Conservation (phyloP, 2,329 filamentous ascomycete genomes). For the Ramularia endophylla region DNA sequence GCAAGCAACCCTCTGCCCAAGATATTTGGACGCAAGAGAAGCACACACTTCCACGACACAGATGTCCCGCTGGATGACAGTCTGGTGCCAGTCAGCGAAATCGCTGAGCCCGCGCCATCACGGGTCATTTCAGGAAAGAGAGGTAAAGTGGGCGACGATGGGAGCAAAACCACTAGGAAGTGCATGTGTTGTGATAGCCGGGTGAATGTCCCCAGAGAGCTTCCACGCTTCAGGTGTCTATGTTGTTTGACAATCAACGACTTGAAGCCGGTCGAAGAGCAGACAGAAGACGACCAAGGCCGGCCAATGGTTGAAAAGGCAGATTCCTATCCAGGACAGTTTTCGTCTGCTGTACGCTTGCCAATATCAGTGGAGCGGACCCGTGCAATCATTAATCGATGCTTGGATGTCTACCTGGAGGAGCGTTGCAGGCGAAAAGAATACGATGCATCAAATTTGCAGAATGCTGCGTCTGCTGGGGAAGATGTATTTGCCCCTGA, state of each 20-base stretch:
- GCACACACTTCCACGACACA: conserved; percentile 37
- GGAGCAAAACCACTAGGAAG: conserved; percentile 57
- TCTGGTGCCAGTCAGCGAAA: conserved; percentile 34
- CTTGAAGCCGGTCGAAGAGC: conserved; percentile 38
- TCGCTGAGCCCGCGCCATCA: conserved; percentile 27
- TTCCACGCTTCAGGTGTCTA: conserved; percentile 73
- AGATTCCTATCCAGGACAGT: conserved; percentile 13
- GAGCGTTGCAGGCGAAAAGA: conserved; percentile 22
- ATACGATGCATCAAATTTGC: not conserved
- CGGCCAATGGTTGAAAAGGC: conserved; percentile 12
- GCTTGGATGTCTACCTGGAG: conserved; percentile 47
- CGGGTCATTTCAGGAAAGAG: conserved; percentile 27
- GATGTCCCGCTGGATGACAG: conserved; percentile 40
- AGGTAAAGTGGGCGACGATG: conserved; percentile 37
- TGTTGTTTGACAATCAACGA: conserved; percentile 84
- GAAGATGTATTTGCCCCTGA: conserved; percentile 13
- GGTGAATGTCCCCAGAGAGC: conserved; percentile 69
- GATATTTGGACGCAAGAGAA: conserved; percentile 56
- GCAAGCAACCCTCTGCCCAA: conserved; percentile 76
- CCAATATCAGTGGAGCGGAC: conserved; percentile 58
- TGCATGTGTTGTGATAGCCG: conserved; percentile 83
- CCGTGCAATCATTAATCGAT: conserved; percentile 51
- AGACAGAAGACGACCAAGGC: conserved; percentile 17
- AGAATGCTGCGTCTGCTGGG: conserved; percentile 3
- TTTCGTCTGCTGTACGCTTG: conserved; percentile 15